Evolutionary conservation across 495 filamentous ascomycete species (phyloP).

Genomic region (Collariella sp.): DNA sequence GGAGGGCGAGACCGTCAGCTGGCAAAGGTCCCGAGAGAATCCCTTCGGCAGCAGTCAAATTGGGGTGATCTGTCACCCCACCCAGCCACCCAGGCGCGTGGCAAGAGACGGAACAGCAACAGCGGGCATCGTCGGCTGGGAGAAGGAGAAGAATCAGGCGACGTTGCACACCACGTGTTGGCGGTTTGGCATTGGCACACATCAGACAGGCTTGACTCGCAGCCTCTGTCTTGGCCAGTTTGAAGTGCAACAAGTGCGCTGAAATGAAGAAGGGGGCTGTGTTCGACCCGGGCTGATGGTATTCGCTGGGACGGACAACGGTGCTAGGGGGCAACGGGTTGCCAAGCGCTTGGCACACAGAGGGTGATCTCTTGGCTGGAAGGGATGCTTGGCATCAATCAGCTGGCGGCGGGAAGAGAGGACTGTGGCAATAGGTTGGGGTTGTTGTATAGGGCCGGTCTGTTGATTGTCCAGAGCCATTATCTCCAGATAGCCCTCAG

Average conservation of each 20-base stretch:
- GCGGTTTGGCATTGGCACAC: neutral
- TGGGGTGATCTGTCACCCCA: too few relatives aligned
- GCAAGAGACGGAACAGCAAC: too few relatives aligned
- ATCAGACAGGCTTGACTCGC: neutral
- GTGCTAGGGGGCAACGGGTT: conserved; percentile 9
- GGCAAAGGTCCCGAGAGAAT: too few relatives aligned
- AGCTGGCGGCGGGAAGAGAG: neutral
- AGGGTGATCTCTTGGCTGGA: conserved; percentile 14
- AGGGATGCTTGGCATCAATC: conserved; percentile 5
- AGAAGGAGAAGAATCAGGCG: neutral
- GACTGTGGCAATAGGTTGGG: neutral
- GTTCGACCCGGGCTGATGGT: conserved; percentile 9
- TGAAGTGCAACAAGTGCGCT: neutral
- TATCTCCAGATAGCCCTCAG: too few relatives aligned
- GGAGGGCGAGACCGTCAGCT: too few relatives aligned
- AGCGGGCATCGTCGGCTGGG: too few relatives aligned
- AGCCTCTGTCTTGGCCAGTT: neutral
- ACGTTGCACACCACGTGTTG: neutral
- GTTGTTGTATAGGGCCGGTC: neutral
- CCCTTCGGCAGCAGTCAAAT: too few relatives aligned
- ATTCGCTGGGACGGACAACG: conserved; percentile 9
- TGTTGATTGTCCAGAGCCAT: neutral
- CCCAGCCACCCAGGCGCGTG: too few relatives aligned
- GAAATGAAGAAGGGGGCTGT: conserved; percentile 9
- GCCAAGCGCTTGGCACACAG: conserved; percentile 16